Percentiles rank a stretch among this genome's conserved stretches.
phyloP scores from a whole-genome alignment of 805 yeast genomes.

The Yamadazyma insecticola region DNA sequence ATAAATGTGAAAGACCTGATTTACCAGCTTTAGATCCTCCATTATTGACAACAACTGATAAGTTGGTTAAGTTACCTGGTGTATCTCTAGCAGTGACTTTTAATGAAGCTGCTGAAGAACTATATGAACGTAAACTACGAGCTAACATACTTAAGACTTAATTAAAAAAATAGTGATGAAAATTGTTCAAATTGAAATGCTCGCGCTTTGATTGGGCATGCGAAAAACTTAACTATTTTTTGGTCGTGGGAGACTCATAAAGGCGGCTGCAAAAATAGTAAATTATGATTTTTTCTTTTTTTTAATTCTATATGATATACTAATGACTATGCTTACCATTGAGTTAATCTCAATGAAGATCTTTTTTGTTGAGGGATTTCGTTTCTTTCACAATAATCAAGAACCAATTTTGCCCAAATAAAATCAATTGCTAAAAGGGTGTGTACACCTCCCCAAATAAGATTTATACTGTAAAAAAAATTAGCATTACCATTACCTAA shows the following conservation, averaged over 20 bases:
- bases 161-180: too few species aligned
- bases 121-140: slow-evolving; percentile 41
- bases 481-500: slow-evolving; percentile 94
- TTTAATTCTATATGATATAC: too few species aligned
- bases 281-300: not conserved
- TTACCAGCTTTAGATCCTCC: slow-evolving; percentile 76
- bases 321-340: slow-evolving; percentile 1
- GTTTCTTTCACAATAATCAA: slow-evolving; percentile 49
- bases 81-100: slow-evolving; percentile 55
- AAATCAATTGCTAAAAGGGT: slow-evolving; percentile 68
- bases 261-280: too few species aligned
- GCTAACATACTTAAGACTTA: slow-evolving; percentile 30
- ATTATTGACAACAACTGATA: slow-evolving; percentile 72
- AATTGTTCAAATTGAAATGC: slow-evolving; percentile 4
- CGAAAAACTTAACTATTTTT: too few species aligned
- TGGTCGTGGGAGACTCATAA: too few species aligned
- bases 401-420: slow-evolving; percentile 71
- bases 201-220: slow-evolving; percentile 7
- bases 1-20: slow-evolving; percentile 82
- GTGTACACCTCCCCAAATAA: slow-evolving; percentile 71
- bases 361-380: slow-evolving; percentile 25
- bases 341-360: slow-evolving; percentile 10
- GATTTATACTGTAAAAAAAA: slow-evolving; percentile 90
- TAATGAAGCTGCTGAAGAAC: slow-evolving; percentile 32
- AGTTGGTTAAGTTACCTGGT: slow-evolving; percentile 63